Conservation (phyloP, 2,329 filamentous ascomycete species). For the Madurella mycetomatis region DNA sequence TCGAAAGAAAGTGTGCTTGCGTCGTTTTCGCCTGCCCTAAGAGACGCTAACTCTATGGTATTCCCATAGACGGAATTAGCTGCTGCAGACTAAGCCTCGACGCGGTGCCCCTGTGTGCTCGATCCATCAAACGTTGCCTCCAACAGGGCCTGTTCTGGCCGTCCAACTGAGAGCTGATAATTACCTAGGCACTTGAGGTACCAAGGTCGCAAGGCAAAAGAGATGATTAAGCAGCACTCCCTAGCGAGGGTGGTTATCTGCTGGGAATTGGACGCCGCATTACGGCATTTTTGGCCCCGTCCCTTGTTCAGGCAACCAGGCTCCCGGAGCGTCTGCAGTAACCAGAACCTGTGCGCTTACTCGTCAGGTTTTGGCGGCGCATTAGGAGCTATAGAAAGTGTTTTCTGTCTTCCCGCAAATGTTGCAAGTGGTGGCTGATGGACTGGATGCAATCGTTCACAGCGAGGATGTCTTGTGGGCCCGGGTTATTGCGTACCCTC, state of each 20-base stretch:
- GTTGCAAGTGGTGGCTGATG: not conserved
- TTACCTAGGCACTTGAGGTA: no score
- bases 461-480: not conserved
- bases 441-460: slow-evolving; percentile 1
- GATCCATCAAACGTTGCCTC: no score
- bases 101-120: no score
- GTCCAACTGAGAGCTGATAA: no score
- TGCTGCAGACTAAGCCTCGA: no score
- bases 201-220: no score
- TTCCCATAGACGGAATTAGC: not conserved
- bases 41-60: not conserved
- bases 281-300: not conserved
- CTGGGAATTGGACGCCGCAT: slow-evolving; percentile 7
- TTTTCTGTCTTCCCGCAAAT: not conserved
- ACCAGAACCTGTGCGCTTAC: not conserved
- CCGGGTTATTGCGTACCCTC: not conserved
- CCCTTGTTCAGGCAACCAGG: not conserved
- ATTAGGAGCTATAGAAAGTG: not conserved
- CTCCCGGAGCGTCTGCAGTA: not conserved
- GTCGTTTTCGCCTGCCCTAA: not conserved
- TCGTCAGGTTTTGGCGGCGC: not conserved
- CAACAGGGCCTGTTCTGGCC: no score
- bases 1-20: not conserved
- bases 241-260: not conserved
- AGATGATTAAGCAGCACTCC: no score